Conservation (phyloP, 2,329 filamentous ascomycete genomes). For the Aaosphaeria arxii region DNA sequence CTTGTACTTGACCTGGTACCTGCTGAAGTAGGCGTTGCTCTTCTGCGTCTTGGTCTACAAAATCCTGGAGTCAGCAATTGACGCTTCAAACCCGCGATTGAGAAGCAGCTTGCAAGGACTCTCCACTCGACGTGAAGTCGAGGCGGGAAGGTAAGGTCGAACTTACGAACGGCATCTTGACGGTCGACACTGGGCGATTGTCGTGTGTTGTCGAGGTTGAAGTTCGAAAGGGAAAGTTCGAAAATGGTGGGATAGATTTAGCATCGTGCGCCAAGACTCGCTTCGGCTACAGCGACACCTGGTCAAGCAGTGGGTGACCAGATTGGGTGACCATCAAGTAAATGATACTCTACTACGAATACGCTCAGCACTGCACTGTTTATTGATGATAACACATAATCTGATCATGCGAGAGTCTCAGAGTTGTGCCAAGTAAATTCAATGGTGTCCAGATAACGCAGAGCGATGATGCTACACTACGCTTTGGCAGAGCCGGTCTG, state of each 20-base stretch:
- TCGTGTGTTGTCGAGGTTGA: slow-evolving; percentile 16
- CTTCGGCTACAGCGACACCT: not conserved
- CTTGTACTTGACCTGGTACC: not conserved
- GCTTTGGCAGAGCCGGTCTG: too few species aligned
- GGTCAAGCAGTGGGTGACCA: slow-evolving; percentile 15
- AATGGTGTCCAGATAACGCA: too few species aligned
- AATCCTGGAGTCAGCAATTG: slow-evolving; percentile 96
- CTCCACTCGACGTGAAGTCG: slow-evolving; percentile 28
- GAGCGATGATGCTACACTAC: too few species aligned
- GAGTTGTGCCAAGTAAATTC: too few species aligned
- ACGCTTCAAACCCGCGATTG: slow-evolving; percentile 81
- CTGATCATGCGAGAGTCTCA: too few species aligned
- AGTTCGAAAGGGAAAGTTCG: slow-evolving; percentile 22
- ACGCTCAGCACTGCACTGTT: too few species aligned
- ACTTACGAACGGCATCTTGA: slow-evolving; percentile 51
- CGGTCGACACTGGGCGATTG: slow-evolving; percentile 19
- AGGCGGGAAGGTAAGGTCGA: slow-evolving; percentile 26
- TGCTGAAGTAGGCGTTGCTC: slow-evolving; percentile 96
- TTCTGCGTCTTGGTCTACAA: slow-evolving; percentile 89
- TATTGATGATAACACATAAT: too few species aligned
- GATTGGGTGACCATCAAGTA: too few species aligned
- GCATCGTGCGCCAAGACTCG: slow-evolving; percentile 14
- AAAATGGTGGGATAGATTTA: slow-evolving; percentile 7
- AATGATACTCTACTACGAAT: too few species aligned
- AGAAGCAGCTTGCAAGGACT: slow-evolving; percentile 85